These are phyloP conservation scores for Haplographium delicatum DNA, from an alignment of 495 filamentous ascomycete genomes.

Conservation along the genomic window DNA sequence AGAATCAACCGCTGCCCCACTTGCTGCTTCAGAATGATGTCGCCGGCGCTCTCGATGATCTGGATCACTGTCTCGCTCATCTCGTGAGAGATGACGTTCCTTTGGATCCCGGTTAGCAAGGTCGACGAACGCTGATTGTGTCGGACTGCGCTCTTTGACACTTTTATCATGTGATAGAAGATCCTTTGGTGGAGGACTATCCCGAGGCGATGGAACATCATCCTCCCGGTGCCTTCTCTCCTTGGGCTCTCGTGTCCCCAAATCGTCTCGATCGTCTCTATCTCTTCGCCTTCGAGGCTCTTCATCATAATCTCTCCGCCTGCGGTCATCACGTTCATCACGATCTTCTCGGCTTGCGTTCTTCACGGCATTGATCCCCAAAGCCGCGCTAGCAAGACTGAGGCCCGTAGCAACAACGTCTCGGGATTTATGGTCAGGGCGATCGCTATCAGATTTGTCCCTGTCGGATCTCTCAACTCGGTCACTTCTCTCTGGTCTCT, in stretches of 20 bases:
- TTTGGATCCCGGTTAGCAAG: conserved; percentile 12
- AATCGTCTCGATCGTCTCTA: conserved; percentile 14
- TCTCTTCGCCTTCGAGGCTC: conserved; percentile 29
- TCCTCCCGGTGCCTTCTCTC: conserved; percentile 31
- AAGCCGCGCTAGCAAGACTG: conserved; percentile 26
- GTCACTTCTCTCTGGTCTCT: conserved; percentile 11
- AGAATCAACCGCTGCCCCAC: conserved; percentile 23
- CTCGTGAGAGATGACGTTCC: conserved; percentile 15
- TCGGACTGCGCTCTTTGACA: conserved; percentile 4
- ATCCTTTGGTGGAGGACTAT: conserved; percentile 8
- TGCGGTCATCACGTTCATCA: conserved; percentile 28
- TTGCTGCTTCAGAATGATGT: conserved; percentile 26
- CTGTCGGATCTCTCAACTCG: conserved; percentile 14
- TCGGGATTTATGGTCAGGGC: conserved; percentile 21
- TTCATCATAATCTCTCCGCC: conserved; percentile 30
- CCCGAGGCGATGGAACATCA: conserved; percentile 35
- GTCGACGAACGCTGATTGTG: conserved; percentile 8
- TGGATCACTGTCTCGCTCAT: conserved; percentile 14
- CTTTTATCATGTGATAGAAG: conserved; percentile 1
- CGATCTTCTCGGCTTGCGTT: conserved; percentile 16
- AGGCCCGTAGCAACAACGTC: conserved; percentile 20
- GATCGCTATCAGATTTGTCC: conserved; percentile 2
- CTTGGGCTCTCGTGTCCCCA: conserved; percentile 15
- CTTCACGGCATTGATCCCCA: conserved; percentile 24
- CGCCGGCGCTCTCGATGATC: conserved; percentile 28